Percentiles rank a stretch among this genome's conserved stretches.
phyloP scores from a whole-genome alignment of 1,139 yeast species.

The Suhomyces ambrosiae region DNA sequence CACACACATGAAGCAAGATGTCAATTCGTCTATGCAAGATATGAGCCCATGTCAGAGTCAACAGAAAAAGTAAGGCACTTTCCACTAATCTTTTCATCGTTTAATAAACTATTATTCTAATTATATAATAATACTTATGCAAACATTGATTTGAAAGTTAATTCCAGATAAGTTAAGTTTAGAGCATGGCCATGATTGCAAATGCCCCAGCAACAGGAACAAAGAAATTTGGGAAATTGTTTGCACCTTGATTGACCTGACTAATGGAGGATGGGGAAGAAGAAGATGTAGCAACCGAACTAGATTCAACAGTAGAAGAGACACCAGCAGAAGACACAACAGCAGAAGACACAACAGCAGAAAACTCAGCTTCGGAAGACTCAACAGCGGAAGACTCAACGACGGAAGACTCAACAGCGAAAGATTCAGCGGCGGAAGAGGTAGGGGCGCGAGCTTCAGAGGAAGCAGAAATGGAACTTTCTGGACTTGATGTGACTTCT shows the following conservation, averaged over 20 bases:
- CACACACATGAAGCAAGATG: too few relatives aligned
- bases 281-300: conserved; percentile 7
- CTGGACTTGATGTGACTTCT: conserved; percentile 19
- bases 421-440: conserved; percentile 12
- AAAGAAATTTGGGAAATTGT: conserved; percentile 14
- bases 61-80: too few relatives aligned
- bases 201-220: conserved; percentile 17
- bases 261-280: conserved; percentile 11
- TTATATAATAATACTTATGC: too few relatives aligned
- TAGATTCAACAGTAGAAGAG: conserved; percentile 6
- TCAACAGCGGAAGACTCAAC: conserved; percentile 15
- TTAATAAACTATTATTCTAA: too few relatives aligned
- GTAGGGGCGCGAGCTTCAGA: too few relatives aligned
- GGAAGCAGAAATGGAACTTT: conserved; percentile 13
- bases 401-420: conserved; percentile 14
- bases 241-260: conserved; percentile 14
- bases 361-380: conserved; percentile 10
- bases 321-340: conserved; percentile 8
- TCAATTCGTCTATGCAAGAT: too few relatives aligned
- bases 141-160: too few relatives aligned
- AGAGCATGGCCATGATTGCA: conserved; percentile 18
- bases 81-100: too few relatives aligned
- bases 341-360: conserved; percentile 5
- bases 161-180: conserved; percentile 4
- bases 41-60: too few relatives aligned